Evolutionary conservation across 2,329 filamentous ascomycete genomes (phyloP).

Genomic region (Epichloe bromicola): DNA sequence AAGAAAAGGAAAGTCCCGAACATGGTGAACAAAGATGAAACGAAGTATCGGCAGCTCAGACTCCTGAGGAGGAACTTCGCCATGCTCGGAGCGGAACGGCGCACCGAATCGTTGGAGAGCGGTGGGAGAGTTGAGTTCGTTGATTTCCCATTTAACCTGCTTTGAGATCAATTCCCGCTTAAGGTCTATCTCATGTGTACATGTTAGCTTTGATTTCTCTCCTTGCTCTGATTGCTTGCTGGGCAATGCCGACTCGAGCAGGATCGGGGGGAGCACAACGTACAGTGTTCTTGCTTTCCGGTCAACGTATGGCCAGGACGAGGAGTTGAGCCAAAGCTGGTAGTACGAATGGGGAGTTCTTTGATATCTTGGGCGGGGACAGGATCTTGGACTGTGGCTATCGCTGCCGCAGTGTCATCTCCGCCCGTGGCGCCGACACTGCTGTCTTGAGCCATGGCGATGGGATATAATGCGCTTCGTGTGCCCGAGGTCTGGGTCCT

Average conservation of each 20-base stretch:
- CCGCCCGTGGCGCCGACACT: neutral
- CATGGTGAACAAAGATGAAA: slow-evolving; percentile 96
- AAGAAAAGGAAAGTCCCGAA: slow-evolving; percentile 94
- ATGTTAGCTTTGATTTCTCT: slow-evolving; percentile 10
- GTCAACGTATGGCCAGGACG: slow-evolving; percentile 48
- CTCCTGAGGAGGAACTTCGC: slow-evolving; percentile 85
- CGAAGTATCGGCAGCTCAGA: slow-evolving; percentile 87
- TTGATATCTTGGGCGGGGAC: slow-evolving; percentile 7
- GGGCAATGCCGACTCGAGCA: neutral
- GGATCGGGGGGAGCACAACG: slow-evolving; percentile 17
- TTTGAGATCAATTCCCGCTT: slow-evolving; percentile 88
- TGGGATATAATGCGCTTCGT: neutral
- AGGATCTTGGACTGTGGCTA: neutral
- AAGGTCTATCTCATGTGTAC: slow-evolving; percentile 47
- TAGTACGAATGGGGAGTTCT: slow-evolving; percentile 18
- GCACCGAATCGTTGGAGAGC: slow-evolving; percentile 91
- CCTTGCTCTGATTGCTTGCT: neutral
- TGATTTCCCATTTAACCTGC: slow-evolving; percentile 83
- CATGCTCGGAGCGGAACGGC: slow-evolving; percentile 83
- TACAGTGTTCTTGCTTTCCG: slow-evolving; percentile 97
- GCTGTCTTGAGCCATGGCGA: slow-evolving; percentile 4
- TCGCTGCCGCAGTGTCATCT: neutral
- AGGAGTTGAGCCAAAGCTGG: slow-evolving; percentile 17
- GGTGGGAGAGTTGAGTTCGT: slow-evolving; percentile 86
- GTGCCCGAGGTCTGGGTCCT: neutral